Conservation (phyloP, 169 alveolate species). For the Plasmodium sp. region DNA sequence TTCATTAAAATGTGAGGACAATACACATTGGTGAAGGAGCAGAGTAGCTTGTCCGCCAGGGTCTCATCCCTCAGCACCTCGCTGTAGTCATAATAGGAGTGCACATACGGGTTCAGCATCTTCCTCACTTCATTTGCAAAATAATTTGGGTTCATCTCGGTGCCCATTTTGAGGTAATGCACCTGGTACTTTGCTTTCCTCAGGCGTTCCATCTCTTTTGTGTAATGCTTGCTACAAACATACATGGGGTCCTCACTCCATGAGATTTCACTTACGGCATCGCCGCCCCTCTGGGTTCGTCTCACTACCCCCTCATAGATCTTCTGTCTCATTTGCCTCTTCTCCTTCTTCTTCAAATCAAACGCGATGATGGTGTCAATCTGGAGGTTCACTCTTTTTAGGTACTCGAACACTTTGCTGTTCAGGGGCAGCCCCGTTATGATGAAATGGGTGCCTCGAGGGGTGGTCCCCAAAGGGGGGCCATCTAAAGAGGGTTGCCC, state of each 20-base stretch:
- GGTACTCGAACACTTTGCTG: background rate
- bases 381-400: slow-evolving; percentile 19
- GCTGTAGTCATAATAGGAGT: slow-evolving; percentile 26
- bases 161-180: background rate
- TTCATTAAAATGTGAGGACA: slow-evolving; percentile 54
- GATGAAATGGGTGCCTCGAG: background rate
- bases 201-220: background rate
- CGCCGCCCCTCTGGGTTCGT: background rate
- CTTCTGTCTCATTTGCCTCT: background rate
- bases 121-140: slow-evolving; percentile 27
- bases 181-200: slow-evolving; percentile 4
- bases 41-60: background rate
- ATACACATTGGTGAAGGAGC: slow-evolving; percentile 20
- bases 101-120: slow-evolving; percentile 33
- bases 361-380: slow-evolving; percentile 26
- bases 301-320: background rate
- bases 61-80: background rate
- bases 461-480: background rate
- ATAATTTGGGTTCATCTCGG: background rate
- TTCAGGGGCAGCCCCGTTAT: slow-evolving; percentile 48
- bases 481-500: background rate
- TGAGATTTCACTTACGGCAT: background rate
- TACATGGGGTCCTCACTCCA: background rate
- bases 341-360: background rate
- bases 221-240: slow-evolving; percentile 21